Evolutionary conservation across 345 rosid species (phyloP).

Genomic region (Corchorus capsularis): DNA sequence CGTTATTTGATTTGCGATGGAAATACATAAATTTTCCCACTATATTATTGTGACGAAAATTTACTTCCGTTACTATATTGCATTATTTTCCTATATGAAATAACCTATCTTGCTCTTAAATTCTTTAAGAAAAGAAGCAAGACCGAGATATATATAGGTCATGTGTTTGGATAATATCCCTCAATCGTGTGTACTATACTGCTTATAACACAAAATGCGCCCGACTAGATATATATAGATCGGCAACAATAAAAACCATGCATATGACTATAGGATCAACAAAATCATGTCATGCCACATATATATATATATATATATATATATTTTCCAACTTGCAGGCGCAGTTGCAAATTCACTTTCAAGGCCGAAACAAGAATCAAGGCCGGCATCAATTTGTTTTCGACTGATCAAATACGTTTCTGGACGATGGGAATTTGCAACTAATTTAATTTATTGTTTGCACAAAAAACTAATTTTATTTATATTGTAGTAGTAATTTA

Average conservation of each 20-base stretch:
- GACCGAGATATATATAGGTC: not conserved
- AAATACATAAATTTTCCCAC: no score
- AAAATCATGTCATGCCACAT: conserved; percentile 16
- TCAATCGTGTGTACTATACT: conserved; percentile 7
- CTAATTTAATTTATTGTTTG: not conserved
- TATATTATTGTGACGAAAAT: no score
- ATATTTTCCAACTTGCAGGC: not conserved
- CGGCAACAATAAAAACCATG: not conserved
- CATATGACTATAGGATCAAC: conserved; percentile 8
- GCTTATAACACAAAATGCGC: not conserved
- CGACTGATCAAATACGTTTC: not conserved
- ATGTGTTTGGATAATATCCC: not conserved
- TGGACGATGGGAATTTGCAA: not conserved
- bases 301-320: no score
- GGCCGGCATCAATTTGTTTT: no score
- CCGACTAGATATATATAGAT: not conserved
- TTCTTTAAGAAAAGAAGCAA: not conserved
- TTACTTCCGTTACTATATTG: no score
- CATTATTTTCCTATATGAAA: no score
- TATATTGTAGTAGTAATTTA: no score
- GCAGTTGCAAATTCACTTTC: no score
- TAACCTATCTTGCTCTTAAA: no score
- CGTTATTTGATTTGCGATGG: no score
- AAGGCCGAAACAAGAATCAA: no score
- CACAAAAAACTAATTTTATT: no score